Base-by-base conservation (phyloP, 306 rosid genomes). In the Vigna nakashimae region DNA sequence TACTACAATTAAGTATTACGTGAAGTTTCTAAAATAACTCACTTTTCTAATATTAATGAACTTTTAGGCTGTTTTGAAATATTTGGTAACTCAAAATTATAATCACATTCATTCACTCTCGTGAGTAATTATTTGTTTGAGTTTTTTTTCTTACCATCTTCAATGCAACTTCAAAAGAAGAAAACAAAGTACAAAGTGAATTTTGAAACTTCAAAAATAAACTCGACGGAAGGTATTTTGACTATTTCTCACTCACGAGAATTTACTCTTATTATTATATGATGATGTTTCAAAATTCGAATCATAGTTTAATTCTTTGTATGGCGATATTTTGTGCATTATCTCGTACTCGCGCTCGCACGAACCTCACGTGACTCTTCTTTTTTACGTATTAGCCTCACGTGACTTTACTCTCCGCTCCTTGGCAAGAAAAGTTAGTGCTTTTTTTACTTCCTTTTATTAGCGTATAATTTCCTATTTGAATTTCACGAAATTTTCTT, bases 341-440 rank as follows among this genome's bases (percentile, higher is more conserved):
- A 34, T 70, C 24, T 30, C 60, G 12, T 40, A 20, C 1, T 0
- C 11, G 42, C 18, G 1, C 9, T 18, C 9, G 28, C 78, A 73
- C 45, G 78, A 73, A 10, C 16, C 26, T 14, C 42, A 40, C 77
- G 52, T 71, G 76, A 71, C 28, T 34, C 9, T 70, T 5, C 15
- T 24, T 22, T 38, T 30, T 1, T 1, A 8, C 2, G 65, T 2
- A 28, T 59, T 59, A 22, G 18, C 17, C 50, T 70, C 40, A 69
- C 49, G 70, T 65, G 71, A 18, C 71, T 18, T 40, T 34, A 38
- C 10, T 9, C 52, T n/a, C 4, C 50, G 51, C 50, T 40, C 30
- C 20, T 18, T 34, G 4, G 73, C 11, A 34, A 64, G 30, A 34
- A n/a, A 65, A 18, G 32, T 34, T 17, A n/a, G 28, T 36, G 22